Conservation (phyloP, 78 protist species). For the Guillardia theta region DNA sequence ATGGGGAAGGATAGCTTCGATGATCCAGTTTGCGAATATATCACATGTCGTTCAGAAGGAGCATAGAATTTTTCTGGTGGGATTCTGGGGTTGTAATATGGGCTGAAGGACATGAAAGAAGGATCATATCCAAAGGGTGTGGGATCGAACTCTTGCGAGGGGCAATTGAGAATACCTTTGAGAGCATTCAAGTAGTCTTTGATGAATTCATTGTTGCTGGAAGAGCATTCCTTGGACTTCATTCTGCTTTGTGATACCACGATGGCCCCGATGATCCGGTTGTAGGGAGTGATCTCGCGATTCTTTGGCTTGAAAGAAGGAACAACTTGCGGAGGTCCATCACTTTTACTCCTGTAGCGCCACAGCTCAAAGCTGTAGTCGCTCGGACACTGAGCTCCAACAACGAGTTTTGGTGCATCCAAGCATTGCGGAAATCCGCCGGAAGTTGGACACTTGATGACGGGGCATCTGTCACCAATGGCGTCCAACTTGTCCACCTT, state of each 20-base stretch:
- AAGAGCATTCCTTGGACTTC: too few species aligned
- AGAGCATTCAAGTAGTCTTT: too few species aligned
- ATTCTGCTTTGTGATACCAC: not conserved
- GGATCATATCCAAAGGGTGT: not conserved
- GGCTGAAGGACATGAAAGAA: not conserved
- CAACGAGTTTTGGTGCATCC: not conserved
- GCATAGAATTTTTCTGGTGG: too few species aligned
- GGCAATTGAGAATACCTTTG: too few species aligned
- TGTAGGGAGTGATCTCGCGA: not conserved
- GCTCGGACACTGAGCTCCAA: not conserved
- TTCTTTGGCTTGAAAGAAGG: not conserved
- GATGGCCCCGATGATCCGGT: not conserved
- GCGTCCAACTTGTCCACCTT: not conserved
- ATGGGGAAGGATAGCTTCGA: too few species aligned
- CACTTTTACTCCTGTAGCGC: too few species aligned
- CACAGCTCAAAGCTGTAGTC: not conserved
- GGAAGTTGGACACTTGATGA: not conserved
- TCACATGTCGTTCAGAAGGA: too few species aligned
- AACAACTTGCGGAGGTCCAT: not conserved
- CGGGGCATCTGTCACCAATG: not conserved
- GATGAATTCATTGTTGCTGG: too few species aligned
- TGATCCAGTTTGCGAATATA: too few species aligned
- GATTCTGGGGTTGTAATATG: not conserved
- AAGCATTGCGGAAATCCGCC: not conserved
- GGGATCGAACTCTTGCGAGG: too few species aligned